Percentiles rank a stretch among this genome's conserved stretches.
Evolutionary conservation across 805 yeast genomes (phyloP).

Genomic region (Pichia insulana): DNA sequence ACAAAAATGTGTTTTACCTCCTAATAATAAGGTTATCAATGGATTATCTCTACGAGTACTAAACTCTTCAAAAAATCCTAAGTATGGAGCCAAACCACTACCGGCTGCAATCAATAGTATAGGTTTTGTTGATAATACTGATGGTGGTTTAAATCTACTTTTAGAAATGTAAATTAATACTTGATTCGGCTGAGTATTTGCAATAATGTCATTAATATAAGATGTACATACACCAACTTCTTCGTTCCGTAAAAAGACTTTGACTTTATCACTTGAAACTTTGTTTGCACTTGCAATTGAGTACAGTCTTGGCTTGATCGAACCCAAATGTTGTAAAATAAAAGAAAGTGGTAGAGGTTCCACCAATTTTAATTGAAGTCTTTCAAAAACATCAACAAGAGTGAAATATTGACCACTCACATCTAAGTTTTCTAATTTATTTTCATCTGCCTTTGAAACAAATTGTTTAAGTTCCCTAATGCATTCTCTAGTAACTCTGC

Average conservation of each 20-base stretch:
- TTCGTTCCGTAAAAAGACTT: conserved; percentile 82
- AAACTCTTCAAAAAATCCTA: conserved; percentile 77
- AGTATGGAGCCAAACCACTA: conserved; percentile 93
- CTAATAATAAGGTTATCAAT: conserved; percentile 92
- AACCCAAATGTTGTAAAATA: conserved; percentile 67
- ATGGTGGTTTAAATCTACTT: conserved; percentile 82
- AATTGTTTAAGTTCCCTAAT: conserved; percentile 24
- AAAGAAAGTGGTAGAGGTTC: conserved; percentile 74
- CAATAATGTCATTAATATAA: conserved; percentile 58
- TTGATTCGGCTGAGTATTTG: conserved; percentile 38
- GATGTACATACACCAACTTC: conserved; percentile 81
- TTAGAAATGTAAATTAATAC: conserved; percentile 82
- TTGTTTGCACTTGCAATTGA: conserved; percentile 81
- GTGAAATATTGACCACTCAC: conserved; percentile 49
- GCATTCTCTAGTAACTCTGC: conserved; percentile 79
- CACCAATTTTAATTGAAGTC: conserved; percentile 41
- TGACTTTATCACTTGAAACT: conserved; percentile 50
- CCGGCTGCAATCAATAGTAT: conserved; percentile 94
- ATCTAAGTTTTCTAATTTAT: conserved; percentile 34
- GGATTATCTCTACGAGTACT: conserved; percentile 36
- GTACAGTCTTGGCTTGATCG: conserved; percentile 81
- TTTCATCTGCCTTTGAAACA: conserved; percentile 23
- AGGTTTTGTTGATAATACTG: conserved; percentile 58
- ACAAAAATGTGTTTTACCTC: conserved; percentile 53
- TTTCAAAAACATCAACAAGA: conserved; percentile 57